Conservation (phyloP, 768 basidiomycete genomes). For the Leccinum obscurum region DNA sequence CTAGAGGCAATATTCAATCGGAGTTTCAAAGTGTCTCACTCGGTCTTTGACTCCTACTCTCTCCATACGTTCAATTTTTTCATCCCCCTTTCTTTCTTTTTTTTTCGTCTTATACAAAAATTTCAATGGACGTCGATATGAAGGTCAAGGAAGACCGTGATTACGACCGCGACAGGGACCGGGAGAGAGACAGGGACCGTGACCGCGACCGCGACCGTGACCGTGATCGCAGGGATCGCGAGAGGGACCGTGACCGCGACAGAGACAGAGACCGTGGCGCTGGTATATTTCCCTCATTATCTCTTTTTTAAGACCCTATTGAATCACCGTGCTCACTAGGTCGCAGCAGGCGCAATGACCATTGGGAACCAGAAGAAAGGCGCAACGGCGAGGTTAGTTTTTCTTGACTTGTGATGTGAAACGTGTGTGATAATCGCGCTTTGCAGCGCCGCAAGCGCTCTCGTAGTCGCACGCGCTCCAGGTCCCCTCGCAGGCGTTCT, state of each 20-base stretch:
- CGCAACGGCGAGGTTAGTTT: conserved; percentile 68
- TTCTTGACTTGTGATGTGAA: background rate
- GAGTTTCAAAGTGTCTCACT: conserved; percentile 14
- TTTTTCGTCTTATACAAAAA: background rate
- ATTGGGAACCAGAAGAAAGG: conserved; percentile 84
- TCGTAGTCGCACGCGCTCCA: conserved; percentile 64
- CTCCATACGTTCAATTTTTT: background rate
- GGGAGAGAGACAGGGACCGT: conserved; percentile 42
- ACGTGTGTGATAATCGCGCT: background rate
- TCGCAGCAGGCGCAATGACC: conserved; percentile 57
- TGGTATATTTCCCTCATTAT: conserved; percentile 38
- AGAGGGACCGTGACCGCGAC: conserved; percentile 40
- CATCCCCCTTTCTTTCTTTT: background rate
- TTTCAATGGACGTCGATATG: conserved; percentile 79
- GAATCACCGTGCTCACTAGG: conserved; percentile 30
- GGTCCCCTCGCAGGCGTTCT: conserved; percentile 67
- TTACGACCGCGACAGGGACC: conserved; percentile 55
- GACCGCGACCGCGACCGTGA: conserved; percentile 38
- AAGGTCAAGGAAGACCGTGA: conserved; percentile 73
- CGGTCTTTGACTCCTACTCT: conserved; percentile 15
- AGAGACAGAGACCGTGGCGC: conserved; percentile 49
- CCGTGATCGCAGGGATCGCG: conserved; percentile 45
- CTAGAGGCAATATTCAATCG: conserved; percentile 13
- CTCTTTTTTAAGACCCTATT: background rate
- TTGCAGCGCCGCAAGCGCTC: conserved; percentile 68